Conservation (phyloP, 192 early-diverging fungal species). For the Thoreauomyces humboldtii region DNA sequence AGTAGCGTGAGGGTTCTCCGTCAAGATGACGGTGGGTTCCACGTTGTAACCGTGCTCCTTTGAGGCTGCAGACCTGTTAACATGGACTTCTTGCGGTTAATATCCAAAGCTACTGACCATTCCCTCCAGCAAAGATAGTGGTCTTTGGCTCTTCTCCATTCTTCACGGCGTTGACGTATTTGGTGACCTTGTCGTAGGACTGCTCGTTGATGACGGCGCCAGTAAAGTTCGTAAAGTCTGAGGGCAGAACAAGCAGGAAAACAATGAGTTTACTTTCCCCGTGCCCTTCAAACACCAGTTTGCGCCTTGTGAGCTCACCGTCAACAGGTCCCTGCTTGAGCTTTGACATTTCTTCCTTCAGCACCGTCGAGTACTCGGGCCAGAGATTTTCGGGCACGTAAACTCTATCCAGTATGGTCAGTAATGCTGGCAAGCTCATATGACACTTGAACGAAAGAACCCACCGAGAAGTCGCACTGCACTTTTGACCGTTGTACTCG, state of each 20-base stretch:
- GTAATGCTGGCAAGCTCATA: too few species aligned
- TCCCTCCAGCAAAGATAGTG: conserved; percentile 89
- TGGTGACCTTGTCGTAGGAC: conserved; percentile 90
- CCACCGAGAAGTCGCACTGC: conserved; percentile 88
- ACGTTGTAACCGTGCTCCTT: conserved; percentile 87
- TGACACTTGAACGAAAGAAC: too few species aligned
- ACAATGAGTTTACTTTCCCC: too few species aligned
- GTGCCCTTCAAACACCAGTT: too few species aligned
- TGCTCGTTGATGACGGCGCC: conserved; percentile 90
- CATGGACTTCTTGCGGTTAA: background rate
- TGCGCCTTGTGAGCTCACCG: conserved; percentile 34
- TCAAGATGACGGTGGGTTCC: conserved; percentile 86
- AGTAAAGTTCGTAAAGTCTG: conserved; percentile 81
- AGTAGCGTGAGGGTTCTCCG: conserved; percentile 76
- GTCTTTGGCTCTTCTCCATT: conserved; percentile 56
- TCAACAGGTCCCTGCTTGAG: conserved; percentile 84
- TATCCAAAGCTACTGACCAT: conserved; percentile 37
- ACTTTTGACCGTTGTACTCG: conserved; percentile 99
- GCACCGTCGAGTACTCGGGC: conserved; percentile 65
- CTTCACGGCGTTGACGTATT: conserved; percentile 81
- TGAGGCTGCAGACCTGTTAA: background rate
- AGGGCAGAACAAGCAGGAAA: conserved; percentile 4
- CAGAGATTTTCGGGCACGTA: conserved; percentile 86
- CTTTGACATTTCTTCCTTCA: conserved; percentile 65
- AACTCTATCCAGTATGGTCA: conserved; percentile 37